Evolutionary conservation across 345 rosid genomes (phyloP).

Genomic region (Acer negundo): DNA sequence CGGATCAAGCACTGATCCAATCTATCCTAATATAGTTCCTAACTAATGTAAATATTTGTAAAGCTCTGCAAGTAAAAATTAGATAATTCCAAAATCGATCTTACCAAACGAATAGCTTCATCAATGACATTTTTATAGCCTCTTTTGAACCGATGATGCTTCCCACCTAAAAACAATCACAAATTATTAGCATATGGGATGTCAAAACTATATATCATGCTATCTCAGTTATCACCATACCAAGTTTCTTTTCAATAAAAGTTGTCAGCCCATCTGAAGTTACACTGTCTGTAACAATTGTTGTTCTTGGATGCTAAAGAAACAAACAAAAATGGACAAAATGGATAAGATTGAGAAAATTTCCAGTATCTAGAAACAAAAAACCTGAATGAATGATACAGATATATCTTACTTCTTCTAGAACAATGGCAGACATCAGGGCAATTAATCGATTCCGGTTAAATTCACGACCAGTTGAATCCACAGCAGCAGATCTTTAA

Average conservation of each 20-base stretch:
- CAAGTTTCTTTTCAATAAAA: slow-evolving; percentile 88
- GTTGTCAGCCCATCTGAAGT: slow-evolving; percentile 94
- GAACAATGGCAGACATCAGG: slow-evolving; percentile 87
- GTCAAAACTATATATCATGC: slow-evolving; percentile 2
- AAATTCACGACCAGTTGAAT: slow-evolving; percentile 80
- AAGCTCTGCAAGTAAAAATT: not conserved
- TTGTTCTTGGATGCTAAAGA: slow-evolving; percentile 89
- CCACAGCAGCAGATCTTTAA: slow-evolving; percentile 98
- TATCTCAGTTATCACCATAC: slow-evolving; percentile 41
- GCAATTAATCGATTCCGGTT: slow-evolving; percentile 96
- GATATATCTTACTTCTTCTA: slow-evolving; percentile 74
- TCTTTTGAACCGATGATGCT: slow-evolving; percentile 94
- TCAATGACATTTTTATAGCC: slow-evolving; percentile 98
- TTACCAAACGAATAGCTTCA: slow-evolving; percentile 94
- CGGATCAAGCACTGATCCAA: not conserved
- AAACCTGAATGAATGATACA: not conserved
- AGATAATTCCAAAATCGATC: slow-evolving; percentile 10
- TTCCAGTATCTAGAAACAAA: not conserved
- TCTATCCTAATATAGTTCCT: not conserved
- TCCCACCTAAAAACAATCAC: slow-evolving; percentile 61
- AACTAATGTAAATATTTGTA: not conserved
- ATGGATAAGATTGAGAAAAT: not conserved
- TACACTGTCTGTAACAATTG: slow-evolving; percentile 96
- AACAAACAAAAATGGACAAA: slow-evolving; percentile 12
- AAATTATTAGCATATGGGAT: slow-evolving; percentile 15